Percentiles rank a stretch among this genome's conserved stretches.
These are phyloP conservation scores for Colletotrichum sp. DNA, from an alignment of 2,329 filamentous ascomycete species.

Conservation along the genomic window DNA sequence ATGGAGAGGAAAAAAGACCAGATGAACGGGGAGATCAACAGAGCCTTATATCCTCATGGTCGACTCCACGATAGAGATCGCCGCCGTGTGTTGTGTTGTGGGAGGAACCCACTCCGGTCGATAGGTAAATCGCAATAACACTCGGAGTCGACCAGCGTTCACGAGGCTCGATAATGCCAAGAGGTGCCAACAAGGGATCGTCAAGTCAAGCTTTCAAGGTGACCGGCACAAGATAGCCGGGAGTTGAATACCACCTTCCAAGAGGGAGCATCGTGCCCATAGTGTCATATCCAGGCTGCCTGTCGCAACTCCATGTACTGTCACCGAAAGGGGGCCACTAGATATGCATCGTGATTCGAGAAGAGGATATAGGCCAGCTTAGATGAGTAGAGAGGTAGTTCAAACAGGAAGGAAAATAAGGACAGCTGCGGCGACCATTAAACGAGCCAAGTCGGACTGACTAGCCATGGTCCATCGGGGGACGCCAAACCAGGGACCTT, in stretches of 20 bases:
- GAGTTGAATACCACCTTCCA: constrained; percentile 18
- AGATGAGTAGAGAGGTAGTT: background rate
- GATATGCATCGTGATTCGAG: constrained; percentile 2
- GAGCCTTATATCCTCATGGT: constrained; percentile 12
- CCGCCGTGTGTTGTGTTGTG: background rate
- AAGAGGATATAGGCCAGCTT: background rate
- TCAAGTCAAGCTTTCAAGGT: background rate
- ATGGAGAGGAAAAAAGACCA: background rate
- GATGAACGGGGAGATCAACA: background rate
- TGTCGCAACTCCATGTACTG: background rate
- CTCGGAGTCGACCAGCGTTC: background rate
- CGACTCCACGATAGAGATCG: background rate
- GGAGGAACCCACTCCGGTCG: background rate
- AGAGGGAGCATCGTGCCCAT: constrained; percentile 15
- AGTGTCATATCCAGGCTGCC: background rate
- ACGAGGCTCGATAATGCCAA: background rate
- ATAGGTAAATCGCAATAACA: background rate
- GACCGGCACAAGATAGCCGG: constrained; percentile 10
- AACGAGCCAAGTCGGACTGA: background rate
- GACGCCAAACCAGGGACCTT: background rate
- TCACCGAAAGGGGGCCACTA: background rate
- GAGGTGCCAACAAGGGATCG: background rate
- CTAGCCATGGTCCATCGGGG: background rate
- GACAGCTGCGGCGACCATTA: background rate
- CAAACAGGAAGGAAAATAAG: background rate